Base-by-base conservation (phyloP, 2,329 filamentous ascomycete species). In the Ramichloridium luteum region DNA sequence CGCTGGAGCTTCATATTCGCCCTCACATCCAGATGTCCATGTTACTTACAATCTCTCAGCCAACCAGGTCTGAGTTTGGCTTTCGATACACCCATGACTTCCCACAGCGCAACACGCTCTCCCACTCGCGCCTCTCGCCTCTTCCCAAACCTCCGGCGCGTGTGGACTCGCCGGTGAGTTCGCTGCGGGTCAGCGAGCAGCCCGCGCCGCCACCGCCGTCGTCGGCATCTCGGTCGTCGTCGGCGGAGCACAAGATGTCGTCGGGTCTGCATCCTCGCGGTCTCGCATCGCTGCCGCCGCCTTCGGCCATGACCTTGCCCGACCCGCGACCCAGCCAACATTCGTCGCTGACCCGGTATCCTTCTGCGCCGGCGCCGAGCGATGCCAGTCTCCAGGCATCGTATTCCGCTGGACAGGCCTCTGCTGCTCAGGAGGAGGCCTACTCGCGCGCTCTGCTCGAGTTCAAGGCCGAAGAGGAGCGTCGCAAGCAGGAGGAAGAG, bases 261-360 rank as follows among this genome's bases (percentile, higher is more conserved):
- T 64, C 60, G 32, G 59, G 64, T 45, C 66, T 68, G 52, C 58
- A 64, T 46, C 66, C 69, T 52, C 59, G 66, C 49, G 66, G 66
- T 30, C 53, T 70, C 27, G 65, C 66, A 51, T 66, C 64, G 39
- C 66, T 70, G 27, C 66, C 66, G 51, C 66, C 64, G 40, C 66
- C 65, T 16, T 60, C 64, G 41, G 62, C 64, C 35, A 67, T 70
- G 64, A 60, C 62, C 31, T 51, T 68, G 40, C 61, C 62, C 35
- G 63, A 66, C 47, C 62, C 62, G 33, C 20, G 20, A n/a, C n/a
- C 20, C 8, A 23, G 20, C n/a, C 20, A 23, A 8, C n/a, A n/a
- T n/a, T n/a, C n/a, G n/a, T n/a, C n/a, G n/a, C n/a, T n/a, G n/a
- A n/a, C n/a, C n/a, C n/a, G n/a, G n/a, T n/a, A n/a, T n/a, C n/a